Conservation (phyloP, 371 early-diverging fungal genomes). For the Actinomucor elegans region DNA sequence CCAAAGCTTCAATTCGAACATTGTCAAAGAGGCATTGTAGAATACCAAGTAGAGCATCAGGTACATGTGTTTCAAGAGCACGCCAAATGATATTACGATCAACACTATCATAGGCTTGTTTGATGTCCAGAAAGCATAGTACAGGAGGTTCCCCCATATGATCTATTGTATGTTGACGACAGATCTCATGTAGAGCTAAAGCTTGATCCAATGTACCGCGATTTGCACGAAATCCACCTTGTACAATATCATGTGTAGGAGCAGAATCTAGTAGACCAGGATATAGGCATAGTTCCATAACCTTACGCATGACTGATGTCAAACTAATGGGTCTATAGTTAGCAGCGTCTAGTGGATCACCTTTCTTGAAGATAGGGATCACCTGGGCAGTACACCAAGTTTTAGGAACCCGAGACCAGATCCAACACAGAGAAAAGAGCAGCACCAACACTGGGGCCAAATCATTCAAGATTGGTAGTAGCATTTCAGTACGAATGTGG, state of each 20-base stretch:
- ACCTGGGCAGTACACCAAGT: constrained; percentile 28
- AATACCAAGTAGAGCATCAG: no score
- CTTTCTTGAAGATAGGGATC: constrained; percentile 25
- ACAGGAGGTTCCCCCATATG: constrained; percentile 5
- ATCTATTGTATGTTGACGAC: no score
- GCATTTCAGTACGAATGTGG: constrained; percentile 27
- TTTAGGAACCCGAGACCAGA: constrained; percentile 17
- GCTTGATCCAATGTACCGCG: constrained; percentile 23
- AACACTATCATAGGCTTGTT: constrained; percentile 19
- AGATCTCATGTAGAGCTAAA: neutral
- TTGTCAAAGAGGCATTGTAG: no score
- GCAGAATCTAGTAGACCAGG: neutral
- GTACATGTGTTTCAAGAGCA: no score
- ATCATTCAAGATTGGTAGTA: constrained; percentile 6
- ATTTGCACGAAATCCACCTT: constrained; percentile 33
- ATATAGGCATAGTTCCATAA: constrained; percentile 13
- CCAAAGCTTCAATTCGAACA: no score
- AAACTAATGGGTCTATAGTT: constrained; percentile 25
- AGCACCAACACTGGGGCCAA: constrained; percentile 1
- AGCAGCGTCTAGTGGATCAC: constrained; percentile 8
- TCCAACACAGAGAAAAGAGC: constrained; percentile 22
- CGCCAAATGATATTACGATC: no score
- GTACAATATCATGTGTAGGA: constrained; percentile 20
- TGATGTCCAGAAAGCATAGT: constrained; percentile 20
- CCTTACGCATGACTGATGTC: constrained; percentile 24